A percentile compares a stretch with the other conserved stretches of the same genome.
These are phyloP conservation scores for Xanthoparmelia taractica DNA, from an alignment of 495 filamentous ascomycete genomes.

Conservation along the genomic window DNA sequence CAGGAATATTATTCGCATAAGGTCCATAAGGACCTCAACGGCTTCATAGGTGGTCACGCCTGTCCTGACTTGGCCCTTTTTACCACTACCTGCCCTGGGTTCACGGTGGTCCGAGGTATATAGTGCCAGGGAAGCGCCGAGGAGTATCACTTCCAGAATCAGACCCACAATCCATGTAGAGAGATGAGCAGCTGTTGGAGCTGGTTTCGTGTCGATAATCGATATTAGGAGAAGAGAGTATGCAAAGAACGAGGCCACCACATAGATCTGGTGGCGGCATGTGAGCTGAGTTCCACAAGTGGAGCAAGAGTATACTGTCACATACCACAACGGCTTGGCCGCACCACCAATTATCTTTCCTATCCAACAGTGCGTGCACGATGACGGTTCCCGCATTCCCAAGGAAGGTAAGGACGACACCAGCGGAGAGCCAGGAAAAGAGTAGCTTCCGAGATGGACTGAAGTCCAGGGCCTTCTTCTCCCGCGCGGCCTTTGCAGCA, in stretches of 20 bases:
- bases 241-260: constrained; percentile 69
- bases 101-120: constrained; percentile 54
- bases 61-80: constrained; percentile 37
- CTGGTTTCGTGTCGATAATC: constrained; percentile 66
- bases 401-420: constrained; percentile 61
- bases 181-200: constrained; percentile 65
- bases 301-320: constrained; percentile 17
- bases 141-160: constrained; percentile 59
- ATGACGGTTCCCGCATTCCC: constrained; percentile 69
- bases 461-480: constrained; percentile 41
- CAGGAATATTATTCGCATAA: constrained; percentile 54
- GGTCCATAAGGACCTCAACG: constrained; percentile 50
- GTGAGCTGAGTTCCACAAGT: constrained; percentile 7
- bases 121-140: constrained; percentile 54
- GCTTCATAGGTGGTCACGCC: constrained; percentile 59
- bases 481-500: constrained; percentile 22
- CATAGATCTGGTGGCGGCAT: constrained; percentile 57
- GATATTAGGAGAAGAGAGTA: constrained; percentile 68
- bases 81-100: constrained; percentile 48
- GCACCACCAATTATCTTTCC: constrained; percentile 79
- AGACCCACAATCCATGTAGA: constrained; percentile 64
- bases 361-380: constrained; percentile 59
- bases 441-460: constrained; percentile 52
- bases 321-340: constrained; percentile 76
- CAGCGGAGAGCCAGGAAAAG: constrained; percentile 67